Base-by-base conservation (phyloP, 2,329 filamentous ascomycete species). In the Pyrenophora graminea region DNA sequence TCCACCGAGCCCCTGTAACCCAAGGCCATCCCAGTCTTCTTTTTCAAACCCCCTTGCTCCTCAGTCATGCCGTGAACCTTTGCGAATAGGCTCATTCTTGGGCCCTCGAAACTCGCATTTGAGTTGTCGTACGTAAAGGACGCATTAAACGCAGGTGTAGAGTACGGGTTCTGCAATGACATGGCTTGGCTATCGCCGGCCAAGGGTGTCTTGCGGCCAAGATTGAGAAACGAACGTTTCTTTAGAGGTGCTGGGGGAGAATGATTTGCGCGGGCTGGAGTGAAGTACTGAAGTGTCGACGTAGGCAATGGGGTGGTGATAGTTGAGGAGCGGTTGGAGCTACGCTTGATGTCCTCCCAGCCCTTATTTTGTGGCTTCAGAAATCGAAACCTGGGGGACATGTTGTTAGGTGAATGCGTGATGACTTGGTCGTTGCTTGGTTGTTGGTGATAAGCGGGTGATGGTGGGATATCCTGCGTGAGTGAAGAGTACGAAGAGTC, bases 281-380 rank as follows among this genome's bases (percentile, higher is more conserved):
- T 34, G 38, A 49, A 45, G 18, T 38, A 17, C 30, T 40, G 55
- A 18, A 19, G 39, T 38, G 57, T 40, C 9, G 52, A 45, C 19
- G 56, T 44, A 9, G 42, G 45, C 6, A 33, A 9, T 19, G 45
- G 34, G 17, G 21, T 15, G 1, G 45, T 30, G 15, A 47, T 39
- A 19, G 18, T 51, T 15, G 30, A 39, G 4, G 51, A 50, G 37
- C 36, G 23, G 17, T 45, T 42, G 6, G 56, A 59, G 17, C 43
- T 45, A 33, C 58, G 56, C 19, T 63, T 69, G 45, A 70, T 68
- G 1, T 67, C 65, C 8, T 68, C 68, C 67, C 68, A 70, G 17
- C 67, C 64, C 39, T 60, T 59, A 39, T 64, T 50, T 13, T 19
- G 13, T 3, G 43, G 43, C 2, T 25, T 48, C 40, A 45, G 30